Evolutionary conservation across 1,284 basidiomycete genomes (phyloP), one percentile per base, ranked within the genome.

Genomic region (Mycena sp.): DNA sequence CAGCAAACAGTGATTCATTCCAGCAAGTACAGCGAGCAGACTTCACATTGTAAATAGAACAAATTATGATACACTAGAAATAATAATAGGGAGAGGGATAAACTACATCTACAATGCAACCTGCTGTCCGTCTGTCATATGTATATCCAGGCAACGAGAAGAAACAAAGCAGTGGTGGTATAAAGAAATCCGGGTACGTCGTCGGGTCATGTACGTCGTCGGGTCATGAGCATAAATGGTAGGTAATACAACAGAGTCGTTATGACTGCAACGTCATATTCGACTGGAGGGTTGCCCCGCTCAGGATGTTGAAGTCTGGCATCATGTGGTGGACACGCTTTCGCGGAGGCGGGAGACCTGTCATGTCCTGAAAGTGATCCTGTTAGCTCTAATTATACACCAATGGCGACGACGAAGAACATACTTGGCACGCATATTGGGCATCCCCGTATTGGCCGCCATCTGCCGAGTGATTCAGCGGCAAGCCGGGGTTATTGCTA

Each of bases 261-360:
- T 74, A 82, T 75, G 78, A 78, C 63, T 79, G 77, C 55, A 83
- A 70, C 19, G 77, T 71, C n/a, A n/a, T n/a, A n/a, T n/a, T n/a
- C n/a, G n/a, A n/a, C 67, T 85, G 85, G 67, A 87, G 67, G 46
- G 84, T 77, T 52, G 81, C 75, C 58, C 74, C 80, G 69, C 74
- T 74, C 73, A 83, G 74, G 70, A 81, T 83, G 71, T 83, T 82
- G 67, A 83, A 85, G 19, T 78, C 78, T 52, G 83, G 78, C 73
- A 87, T 84, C 80, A 87, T 83, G 69, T 87, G 86, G 72, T 87
- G 86, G 25, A 82, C 76, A 63, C 86, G 83, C 75, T 87, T 88
- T 71, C 86, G 79, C 19, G 85, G 83, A 37, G 86, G 86, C 50
- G 50, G 58, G n/a, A 87, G 71, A 48, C 78, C 76, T 64, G 83